Base-by-base conservation (phyloP, 495 filamentous ascomycete species). In the Friedmanniomyces endolithicus region DNA sequence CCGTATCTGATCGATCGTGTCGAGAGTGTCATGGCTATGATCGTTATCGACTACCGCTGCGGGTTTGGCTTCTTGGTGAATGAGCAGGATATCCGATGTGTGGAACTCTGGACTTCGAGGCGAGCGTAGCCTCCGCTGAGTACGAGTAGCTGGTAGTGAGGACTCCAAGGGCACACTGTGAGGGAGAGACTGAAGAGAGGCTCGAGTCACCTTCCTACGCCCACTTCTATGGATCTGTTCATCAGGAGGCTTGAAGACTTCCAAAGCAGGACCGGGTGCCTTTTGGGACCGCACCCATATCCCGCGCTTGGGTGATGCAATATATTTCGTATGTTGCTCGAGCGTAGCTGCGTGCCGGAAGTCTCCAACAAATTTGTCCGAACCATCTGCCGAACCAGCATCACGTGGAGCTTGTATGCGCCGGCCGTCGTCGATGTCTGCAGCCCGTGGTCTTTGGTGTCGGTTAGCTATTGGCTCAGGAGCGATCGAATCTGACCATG, bases 401-500 rank as follows among this genome's bases (percentile, higher is more conserved):
- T 31, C 27, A 31, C 27, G 27, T 9, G 27, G 4, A 31, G 27
- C 27, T 31, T 9, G 27, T 9, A 31, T 31, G 1, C 43, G 41
- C 14, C 44, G 14, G 22, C 34, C 25, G 8, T 44, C 29, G 4
- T 48, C 19, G 2, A 23, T 27, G 11, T 35, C 8, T 24, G 29
- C 27, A 17, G 20, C 34, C 20, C 50, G 52, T 19, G 27, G 35
- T 22, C 17, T 19, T 50, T 24, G 25, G 11, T 4, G 2, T 14
- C 6, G 43, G 12, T 11, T 7, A 3, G 50, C 12, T 24, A 6
- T 22, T 19, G 52, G 17, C 29, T 16, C 14, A 9, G 19, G 57
- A 29, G 33, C n/a, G 20, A 35, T 9, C 16, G 68, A 68, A 20
- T 63, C 63, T 9, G 68, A 69, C 67, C 68, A 68, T 1, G 68